Evolutionary conservation across 768 basidiomycete species (phyloP), one percentile per base, ranked within the genome.

Genomic region (Xerocomus brunneocitrinus): DNA sequence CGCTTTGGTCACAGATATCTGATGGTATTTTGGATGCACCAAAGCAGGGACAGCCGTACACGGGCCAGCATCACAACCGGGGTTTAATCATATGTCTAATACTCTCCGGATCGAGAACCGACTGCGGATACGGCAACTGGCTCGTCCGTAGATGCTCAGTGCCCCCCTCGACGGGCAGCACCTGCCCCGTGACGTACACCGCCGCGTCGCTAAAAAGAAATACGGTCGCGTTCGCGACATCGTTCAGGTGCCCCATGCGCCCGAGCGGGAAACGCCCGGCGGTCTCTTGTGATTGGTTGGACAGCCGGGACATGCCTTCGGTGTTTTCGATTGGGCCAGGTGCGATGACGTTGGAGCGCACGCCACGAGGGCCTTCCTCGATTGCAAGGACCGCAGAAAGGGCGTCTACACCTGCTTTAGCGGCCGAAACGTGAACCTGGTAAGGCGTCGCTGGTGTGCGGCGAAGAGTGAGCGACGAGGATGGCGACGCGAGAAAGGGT

Each of bases 361-460:
- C 84, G n/a, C 95, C 95, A 60, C 83, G 80, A 4, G 95, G 95
- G 1, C 95, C 95, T 72, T 95, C 94, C 72, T 98, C 95, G 12
- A 95, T 81, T 2, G 95, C 93, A 27, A 98, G 71, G 3, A 91
- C 93, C 2, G 79, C 77, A 50, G 89, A 91, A 5, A 94, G 75
- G 0, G 94, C 92, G 65, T 99, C 95, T 34, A 98, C 83, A 16
- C 80, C 95, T 0, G 95, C 94, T 70, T 98, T 99, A 24, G 95
- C 95, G 8, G 94, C 91, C 12, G 91, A 91, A 12, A 95, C 92
- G 63, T 98, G 95, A 8, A 83, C 91, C 71, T 98, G 95, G 68
- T 84, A 91, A 0, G 91, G 89, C 8, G 84, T 83, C 10, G 76
- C 91, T 89, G 62, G 9, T 31, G 46, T 38, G 50, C 49, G 57